phyloP scores from a whole-genome alignment of 2,329 filamentous ascomycete genomes.

The Monilinia vaccinii-corymbosi region DNA sequence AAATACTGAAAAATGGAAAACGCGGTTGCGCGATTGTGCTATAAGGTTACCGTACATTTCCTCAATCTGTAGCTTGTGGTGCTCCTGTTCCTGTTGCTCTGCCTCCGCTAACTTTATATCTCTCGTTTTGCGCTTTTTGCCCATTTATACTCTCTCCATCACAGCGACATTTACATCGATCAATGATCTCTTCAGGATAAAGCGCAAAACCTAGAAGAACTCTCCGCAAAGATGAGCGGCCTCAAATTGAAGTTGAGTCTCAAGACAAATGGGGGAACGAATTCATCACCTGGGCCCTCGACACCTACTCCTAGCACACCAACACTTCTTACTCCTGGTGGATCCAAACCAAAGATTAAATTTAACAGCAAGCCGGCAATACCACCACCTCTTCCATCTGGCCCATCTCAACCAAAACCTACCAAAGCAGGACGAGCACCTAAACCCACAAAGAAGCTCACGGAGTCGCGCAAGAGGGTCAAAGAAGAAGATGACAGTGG shows the following conservation, averaged over 20 bases:
- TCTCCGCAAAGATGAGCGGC: conserved; percentile 20
- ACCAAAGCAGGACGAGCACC: conserved; percentile 52
- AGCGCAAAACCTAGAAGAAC: not conserved
- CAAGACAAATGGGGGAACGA: conserved; percentile 3
- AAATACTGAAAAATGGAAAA: not conserved
- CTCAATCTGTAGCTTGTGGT: conserved; percentile 2
- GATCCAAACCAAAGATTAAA: conserved; percentile 27
- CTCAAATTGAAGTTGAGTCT: conserved; percentile 16
- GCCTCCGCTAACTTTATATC: no score
- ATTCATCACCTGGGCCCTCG: not conserved
- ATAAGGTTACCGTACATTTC: conserved; percentile 11
- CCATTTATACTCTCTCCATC: not conserved
- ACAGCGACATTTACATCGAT: not conserved
- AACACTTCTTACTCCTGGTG: conserved; percentile 17
- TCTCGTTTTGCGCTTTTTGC: not conserved
- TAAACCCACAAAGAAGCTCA: conserved; percentile 49
- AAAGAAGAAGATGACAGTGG: conserved; percentile 46
- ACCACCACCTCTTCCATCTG: conserved; percentile 12
- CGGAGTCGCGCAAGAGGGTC: conserved; percentile 50
- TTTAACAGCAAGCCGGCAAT: conserved; percentile 22
- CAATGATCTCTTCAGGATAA: no score
- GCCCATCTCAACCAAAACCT: conserved; percentile 31
- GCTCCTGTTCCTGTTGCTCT: not conserved
- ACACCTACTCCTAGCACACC: conserved; percentile 15
- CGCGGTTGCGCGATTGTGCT: conserved; percentile 6